A percentile compares a stretch with the other conserved stretches of the same genome.
These are phyloP conservation scores for Saccharomycopsis lassenensis DNA, from an alignment of 805 yeast species.

Conservation along the genomic window DNA sequence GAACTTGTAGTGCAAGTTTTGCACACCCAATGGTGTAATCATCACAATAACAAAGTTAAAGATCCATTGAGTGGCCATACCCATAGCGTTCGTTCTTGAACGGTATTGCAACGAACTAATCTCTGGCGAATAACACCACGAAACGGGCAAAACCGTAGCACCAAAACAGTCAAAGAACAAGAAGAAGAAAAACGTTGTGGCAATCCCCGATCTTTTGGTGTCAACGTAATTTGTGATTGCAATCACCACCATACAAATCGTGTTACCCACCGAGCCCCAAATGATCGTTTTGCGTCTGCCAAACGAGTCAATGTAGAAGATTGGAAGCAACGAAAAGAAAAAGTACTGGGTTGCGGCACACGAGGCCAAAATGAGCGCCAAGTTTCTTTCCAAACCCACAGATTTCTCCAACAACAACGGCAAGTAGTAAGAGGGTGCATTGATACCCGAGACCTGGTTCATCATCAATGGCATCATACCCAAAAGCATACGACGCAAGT, in stretches of 20 bases:
- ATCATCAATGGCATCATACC: constrained; percentile 57
- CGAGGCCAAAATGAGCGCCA: constrained; percentile 53
- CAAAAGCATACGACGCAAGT: constrained; percentile 45
- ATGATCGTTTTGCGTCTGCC: constrained; percentile 58
- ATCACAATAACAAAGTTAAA: constrained; percentile 53
- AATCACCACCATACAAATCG: constrained; percentile 31
- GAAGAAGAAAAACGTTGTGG: constrained; percentile 57
- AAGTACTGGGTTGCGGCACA: constrained; percentile 50
- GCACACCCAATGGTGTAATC: constrained; percentile 48
- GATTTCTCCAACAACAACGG: constrained; percentile 42
- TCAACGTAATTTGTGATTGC: constrained; percentile 30
- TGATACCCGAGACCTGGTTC: constrained; percentile 62
- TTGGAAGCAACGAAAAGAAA: constrained; percentile 40
- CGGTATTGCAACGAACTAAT: constrained; percentile 47
- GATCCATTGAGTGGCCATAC: constrained; percentile 53
- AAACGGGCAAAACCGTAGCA: constrained; percentile 32
- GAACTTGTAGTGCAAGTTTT: constrained; percentile 39
- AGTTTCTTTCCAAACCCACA: constrained; percentile 37
- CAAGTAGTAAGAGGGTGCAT: constrained; percentile 55
- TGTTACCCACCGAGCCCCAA: constrained; percentile 39
- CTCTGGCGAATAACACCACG: constrained; percentile 58
- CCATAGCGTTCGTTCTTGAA: constrained; percentile 24
- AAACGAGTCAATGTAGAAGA: constrained; percentile 44
- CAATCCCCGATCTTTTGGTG: constrained; percentile 30
- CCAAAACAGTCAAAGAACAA: constrained; percentile 34